These are phyloP conservation scores for Arachis hypogaea DNA, from an alignment of 306 rosid species.

Conservation along the genomic window DNA sequence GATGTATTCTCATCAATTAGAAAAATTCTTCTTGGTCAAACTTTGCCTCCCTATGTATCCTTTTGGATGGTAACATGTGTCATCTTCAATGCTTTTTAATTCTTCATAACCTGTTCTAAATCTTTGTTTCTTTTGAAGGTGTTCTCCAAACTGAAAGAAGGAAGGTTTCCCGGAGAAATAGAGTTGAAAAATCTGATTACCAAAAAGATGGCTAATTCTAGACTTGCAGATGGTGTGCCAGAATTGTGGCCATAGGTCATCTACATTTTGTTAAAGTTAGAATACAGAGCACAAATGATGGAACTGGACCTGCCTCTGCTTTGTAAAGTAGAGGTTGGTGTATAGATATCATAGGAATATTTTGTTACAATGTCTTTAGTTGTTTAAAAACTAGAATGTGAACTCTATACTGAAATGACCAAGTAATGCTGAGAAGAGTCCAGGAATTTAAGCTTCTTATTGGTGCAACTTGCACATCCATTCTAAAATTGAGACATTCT, in stretches of 20 bases:
- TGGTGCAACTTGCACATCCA: neutral
- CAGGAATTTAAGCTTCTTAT: neutral
- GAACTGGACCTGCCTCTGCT: conserved; percentile 31
- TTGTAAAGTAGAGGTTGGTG: conserved; percentile 32
- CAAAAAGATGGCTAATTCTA: conserved; percentile 49
- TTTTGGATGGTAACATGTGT: neutral
- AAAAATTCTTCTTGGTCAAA: conserved; percentile 7
- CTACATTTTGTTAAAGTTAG: neutral
- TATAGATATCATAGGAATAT: conserved; percentile 23
- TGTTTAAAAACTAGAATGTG: conserved; percentile 19
- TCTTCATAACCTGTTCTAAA: conserved; percentile 36
- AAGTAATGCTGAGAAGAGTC: conserved; percentile 21
- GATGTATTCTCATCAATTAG: neutral
- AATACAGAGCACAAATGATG: conserved; percentile 27
- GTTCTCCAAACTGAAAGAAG: conserved; percentile 74
- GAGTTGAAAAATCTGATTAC: conserved; percentile 66
- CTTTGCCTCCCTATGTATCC: neutral
- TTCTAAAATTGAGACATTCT: neutral
- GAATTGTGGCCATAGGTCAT: conserved; percentile 41
- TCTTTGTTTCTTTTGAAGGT: conserved; percentile 52
- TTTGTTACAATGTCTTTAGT: conserved; percentile 29
- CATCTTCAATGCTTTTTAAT: conserved; percentile 31
- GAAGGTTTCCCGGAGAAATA: conserved; percentile 79
- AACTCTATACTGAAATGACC: conserved; percentile 23
- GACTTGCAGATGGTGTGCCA: conserved; percentile 45